Base-by-base conservation (phyloP, 2,329 filamentous ascomycete species). In the Pseudogymnoascus sp. region DNA sequence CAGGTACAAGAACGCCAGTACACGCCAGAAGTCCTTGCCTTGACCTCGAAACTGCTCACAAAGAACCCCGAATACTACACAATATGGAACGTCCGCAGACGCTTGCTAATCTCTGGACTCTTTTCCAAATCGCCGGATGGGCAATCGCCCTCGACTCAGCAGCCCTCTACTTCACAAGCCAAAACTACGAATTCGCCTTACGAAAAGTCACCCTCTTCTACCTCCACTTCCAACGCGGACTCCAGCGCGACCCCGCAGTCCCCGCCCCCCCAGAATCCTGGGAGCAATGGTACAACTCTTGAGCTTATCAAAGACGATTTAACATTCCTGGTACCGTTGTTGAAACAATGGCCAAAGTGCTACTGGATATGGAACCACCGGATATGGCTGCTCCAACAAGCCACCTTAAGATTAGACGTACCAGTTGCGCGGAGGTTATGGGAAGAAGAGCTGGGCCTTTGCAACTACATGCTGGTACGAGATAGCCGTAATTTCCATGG, bases 361-460 rank as follows among this genome's bases (percentile, higher is more conserved):
- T 99, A 99, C 78, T 97, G 94, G 93, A 93, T 99, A 70, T 99
- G 94, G 94, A 96, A 96, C 69, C 93, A 97, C 75, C 87, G 94
- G 29, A 76, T 88, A 52, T 99, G 94, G 92, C 78, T 93, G 2
- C 79, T 99, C 12, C 79, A 87, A 61, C 84, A 90, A 72, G 86
- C 87, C 35, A 89, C 88, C 55, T 72, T 79, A 10, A 79, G 86
- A 15, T 78, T 96, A 8, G 81, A 85, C 1, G 65, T 75, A 1
- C 62, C 77, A 0, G 71, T 77, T 13, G 84, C 90, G 1, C 80
- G 82, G 21, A 75, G 79, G 39, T 79, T 97, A 59, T 99, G 94
- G 94, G 80, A 88, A 69, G 86, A 88, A 65, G 94, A 99, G 74
- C 82, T 99, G 15, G 86, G 79, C 0, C 79, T 97, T 7, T 89